These are phyloP conservation scores for Panaeolus papilionaceus DNA, from an alignment of 768 basidiomycete species.

Conservation along the genomic window DNA sequence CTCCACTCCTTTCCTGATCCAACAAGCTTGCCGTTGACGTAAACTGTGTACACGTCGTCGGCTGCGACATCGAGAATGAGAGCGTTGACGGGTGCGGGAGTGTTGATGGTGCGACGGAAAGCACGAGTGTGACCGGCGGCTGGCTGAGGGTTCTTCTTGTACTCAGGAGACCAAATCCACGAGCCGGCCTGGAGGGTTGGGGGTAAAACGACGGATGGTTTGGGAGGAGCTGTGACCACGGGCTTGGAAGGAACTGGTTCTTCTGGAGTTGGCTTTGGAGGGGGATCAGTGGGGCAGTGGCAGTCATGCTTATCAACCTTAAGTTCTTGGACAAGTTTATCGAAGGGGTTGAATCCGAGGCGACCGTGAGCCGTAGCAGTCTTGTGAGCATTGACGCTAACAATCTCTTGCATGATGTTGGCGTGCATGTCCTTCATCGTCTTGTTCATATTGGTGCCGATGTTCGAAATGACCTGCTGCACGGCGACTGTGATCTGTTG, in stretches of 20 bases:
- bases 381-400: neutral
- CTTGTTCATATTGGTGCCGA: neutral
- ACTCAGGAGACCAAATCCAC: slow-evolving; percentile 39
- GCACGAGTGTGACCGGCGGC: slow-evolving; percentile 30
- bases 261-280: too few species aligned
- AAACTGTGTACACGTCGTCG: slow-evolving; percentile 36
- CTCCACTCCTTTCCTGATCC: slow-evolving; percentile 27
- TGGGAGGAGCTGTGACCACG: neutral
- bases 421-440: neutral
- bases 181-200: slow-evolving; percentile 13
- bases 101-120: slow-evolving; percentile 33
- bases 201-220: neutral
- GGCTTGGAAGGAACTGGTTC: too few species aligned
- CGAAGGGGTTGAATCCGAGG: neutral
- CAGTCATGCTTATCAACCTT: neutral
- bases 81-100: slow-evolving; percentile 25
- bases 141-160: slow-evolving; percentile 21
- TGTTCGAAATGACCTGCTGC: neutral
- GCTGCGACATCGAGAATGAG: slow-evolving; percentile 32
- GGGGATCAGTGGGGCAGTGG: neutral
- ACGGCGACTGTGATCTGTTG: slow-evolving; percentile 6
- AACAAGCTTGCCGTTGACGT: slow-evolving; percentile 35
- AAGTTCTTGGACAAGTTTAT: neutral
- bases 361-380: neutral
- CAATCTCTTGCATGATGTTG: neutral